Base-by-base conservation (phyloP, 2,329 filamentous ascomycete genomes). In the Penicillium sp. region DNA sequence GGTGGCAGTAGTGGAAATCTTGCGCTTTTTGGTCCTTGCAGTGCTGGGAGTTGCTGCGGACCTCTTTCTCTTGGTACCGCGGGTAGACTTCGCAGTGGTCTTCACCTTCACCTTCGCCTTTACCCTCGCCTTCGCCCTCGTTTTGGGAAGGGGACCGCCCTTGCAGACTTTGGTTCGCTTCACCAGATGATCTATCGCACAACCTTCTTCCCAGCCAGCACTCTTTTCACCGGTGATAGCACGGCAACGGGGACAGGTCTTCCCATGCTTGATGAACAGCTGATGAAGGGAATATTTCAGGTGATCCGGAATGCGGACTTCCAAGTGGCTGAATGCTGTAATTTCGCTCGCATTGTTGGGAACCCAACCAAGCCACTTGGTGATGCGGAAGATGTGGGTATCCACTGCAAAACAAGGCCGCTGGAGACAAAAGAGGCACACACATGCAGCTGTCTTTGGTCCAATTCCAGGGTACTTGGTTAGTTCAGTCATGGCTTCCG, bases 391-490 rank as follows among this genome's bases (percentile, higher is more conserved):
- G 49, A 84, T 80, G 61, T 85, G 81, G 1, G 81, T 85, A 54
- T 85, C 81, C 7, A 84, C 81, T 0, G 81, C 81, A 53, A 85
- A 84, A 44, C 73, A 77, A 2, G 81, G 80, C 0, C 80, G 74
- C 55, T 80, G 78, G 6, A 85, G 72, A 57, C 81, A 84, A 67
- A 85, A 84, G 1, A 84, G 72, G 6, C 81, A 66, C 4, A 85
- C 81, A 52, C 81, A 85, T 2, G 79, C 79, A 3, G 81, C 81
- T 0, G 81, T 84, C 58, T 85, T 85, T n/a, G 78, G 76, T 0
- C 81, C 81, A 36, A 85, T 82, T 4, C 81, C 81, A 1, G 80
- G 80, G 51, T 78, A 83, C 23, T 75, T 76, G 23, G 78, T 70
- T 44, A 84, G 69, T 41, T 77, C 74, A 14, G 71, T 65, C 70